Conservation (phyloP, 495 filamentous ascomycete genomes). For the Cladorrhinum samala region DNA sequence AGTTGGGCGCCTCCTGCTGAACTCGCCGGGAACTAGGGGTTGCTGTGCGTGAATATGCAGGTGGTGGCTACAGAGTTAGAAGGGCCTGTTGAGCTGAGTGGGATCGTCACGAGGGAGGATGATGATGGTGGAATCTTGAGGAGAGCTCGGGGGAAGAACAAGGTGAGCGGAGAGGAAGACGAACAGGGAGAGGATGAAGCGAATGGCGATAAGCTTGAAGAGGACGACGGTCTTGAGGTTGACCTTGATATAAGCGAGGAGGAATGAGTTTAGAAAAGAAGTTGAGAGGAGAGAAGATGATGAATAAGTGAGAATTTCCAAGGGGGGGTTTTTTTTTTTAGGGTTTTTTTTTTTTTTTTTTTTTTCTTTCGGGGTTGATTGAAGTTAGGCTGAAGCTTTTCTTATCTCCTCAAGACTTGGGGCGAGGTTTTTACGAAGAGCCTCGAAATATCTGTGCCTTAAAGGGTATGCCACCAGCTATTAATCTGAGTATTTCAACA, state of each 20-base stretch:
- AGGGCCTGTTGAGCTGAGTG: slow-evolving; percentile 18
- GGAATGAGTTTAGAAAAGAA: no score
- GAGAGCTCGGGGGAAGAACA: background rate
- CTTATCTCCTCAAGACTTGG: no score
- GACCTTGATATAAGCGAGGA: background rate
- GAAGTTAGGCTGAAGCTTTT: no score
- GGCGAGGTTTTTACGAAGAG: no score
- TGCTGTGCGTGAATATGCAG: slow-evolving; percentile 11
- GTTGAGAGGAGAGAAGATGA: background rate
- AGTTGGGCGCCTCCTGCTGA: slow-evolving; percentile 6
- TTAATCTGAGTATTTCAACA: no score
- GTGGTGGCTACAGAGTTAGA: slow-evolving; percentile 8
- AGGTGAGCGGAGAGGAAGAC: background rate
- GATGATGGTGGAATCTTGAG: background rate
- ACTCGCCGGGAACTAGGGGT: slow-evolving; percentile 11
- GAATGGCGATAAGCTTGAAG: background rate
- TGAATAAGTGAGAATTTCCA: background rate
- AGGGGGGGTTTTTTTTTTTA: no score
- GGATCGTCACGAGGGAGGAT: slow-evolving; percentile 15
- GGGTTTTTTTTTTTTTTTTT: no score
- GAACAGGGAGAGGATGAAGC: background rate
- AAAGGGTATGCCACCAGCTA: no score
- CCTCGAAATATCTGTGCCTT: no score
- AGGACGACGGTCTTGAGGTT: background rate
- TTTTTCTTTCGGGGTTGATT: background rate